Conservation (phyloP, 2,329 filamentous ascomycete genomes). For the Paramyrothecium sp. region DNA sequence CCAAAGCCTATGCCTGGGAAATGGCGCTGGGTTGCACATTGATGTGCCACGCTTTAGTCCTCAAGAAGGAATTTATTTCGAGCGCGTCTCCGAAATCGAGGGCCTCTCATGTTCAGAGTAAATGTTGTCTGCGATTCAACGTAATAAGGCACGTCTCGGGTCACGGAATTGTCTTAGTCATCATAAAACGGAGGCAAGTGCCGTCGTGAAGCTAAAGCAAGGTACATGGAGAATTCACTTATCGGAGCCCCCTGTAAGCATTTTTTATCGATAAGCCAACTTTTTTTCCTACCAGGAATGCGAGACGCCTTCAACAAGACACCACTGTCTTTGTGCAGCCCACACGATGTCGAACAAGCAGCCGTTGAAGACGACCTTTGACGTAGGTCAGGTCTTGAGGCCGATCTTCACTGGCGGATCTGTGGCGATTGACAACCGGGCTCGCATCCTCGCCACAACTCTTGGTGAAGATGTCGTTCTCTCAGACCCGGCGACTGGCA, state of each 20-base stretch:
- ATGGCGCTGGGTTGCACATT: no score
- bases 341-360: conserved; percentile 56
- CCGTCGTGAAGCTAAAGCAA: neutral
- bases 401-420: conserved; percentile 94
- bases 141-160: no score
- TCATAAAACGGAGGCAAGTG: neutral
- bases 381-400: conserved; percentile 76
- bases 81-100: no score
- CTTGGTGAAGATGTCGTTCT: conserved; percentile 90
- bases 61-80: no score
- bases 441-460: conserved; percentile 80
- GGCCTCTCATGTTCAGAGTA: no score
- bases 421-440: conserved; percentile 77
- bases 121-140: no score
- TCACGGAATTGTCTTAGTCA: no score
- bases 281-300: neutral
- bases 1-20: no score
- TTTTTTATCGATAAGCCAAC: neutral
- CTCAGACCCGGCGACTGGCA: conserved; percentile 79
- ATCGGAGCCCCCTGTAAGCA: no score
- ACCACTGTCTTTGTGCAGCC: conserved; percentile 5
- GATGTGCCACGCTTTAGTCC: no score
- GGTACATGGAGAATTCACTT: neutral
- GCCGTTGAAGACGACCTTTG: conserved; percentile 83
- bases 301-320: neutral